Base-by-base conservation (phyloP, 2,329 filamentous ascomycete genomes). In the Clonostachys solani region DNA sequence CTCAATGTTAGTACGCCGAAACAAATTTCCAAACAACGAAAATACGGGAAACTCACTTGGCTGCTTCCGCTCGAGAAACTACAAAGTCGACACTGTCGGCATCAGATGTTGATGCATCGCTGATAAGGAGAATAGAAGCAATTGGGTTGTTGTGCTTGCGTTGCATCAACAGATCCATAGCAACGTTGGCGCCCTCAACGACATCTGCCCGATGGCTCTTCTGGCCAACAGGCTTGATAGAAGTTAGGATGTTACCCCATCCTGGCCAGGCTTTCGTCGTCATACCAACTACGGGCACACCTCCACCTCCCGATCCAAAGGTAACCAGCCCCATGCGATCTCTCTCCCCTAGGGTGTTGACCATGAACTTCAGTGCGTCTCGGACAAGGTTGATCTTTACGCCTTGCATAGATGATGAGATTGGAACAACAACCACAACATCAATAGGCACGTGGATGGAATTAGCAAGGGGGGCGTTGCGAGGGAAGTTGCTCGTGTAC, bases 351-450 rank as follows among this genome's bases (percentile, higher is more conserved):
- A 99, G 81, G 43, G 83, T 92, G 55, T 86, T 80, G 3, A 99
- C 89, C 66, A 99, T 85, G 64, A 97, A 99, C 49, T 88, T 89
- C 35, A 99, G 77, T 0, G 92, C 87, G 66, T 99, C 94, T 40
- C 91, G 85, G 13, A 99, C 82, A 2, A 99, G 77, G 51, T 92
- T 95, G 61, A 97, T 96, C 72, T 99, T 99, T 50, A 99, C 81
- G n/a, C 94, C 94, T 67, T 97, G 94, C 92, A 97, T 99, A 0
- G 94, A 97, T 1, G 92, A 95, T 0, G 94, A 97, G 6, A 99
- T 91, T 0, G 94, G 94, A 34, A 99, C 92, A 18, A 99, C 94
- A 1, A 97, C 90, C 0, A 99, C 92, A 33, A 99, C 84, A 61
- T 99, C 94, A 46, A 97, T 82, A 2, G 94, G 92, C 15, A 97